Base-by-base conservation (phyloP, 768 basidiomycete species). In the Russula brevipes region DNA sequence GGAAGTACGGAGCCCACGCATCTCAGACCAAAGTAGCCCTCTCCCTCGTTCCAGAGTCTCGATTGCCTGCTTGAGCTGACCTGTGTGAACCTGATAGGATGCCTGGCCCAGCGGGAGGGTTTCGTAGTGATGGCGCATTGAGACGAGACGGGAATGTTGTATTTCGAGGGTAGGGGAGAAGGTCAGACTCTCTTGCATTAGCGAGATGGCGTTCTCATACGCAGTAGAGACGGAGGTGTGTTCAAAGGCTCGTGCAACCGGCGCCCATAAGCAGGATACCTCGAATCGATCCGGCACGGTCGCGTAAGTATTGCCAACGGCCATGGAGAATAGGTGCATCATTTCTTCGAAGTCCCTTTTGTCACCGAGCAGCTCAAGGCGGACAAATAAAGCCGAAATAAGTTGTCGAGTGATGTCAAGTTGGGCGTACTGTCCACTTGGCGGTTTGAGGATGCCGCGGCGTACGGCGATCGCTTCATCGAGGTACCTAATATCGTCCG, bases 41-140 rank as follows among this genome's bases (percentile, higher is more conserved):
- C 60, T 56, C 19, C 60, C 54, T 36, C 19, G 38, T 7, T 61
- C 54, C 16, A 61, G 54, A 33, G 41, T 51, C 33, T 56, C 47
- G 9, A 61, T 56, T 0, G 60, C 47, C 12, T 11, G 10, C 14
- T 19, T 6, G 1, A 35, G 16, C 16, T 44, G 54, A 50, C 45
- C 39, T 0, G 0, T 16, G 3, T 50, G 2, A 11, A 50, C n/a
- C 31, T 42, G 46, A 55, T 56, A 44, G 0, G 60, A 61, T 4
- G 47, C 60, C 7, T 50, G 42, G 10, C 57, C 41, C 19, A 45
- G 31, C 4, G 61, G 55, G 2, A 62, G 42, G 41, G 35, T 39
- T 19, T 49, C 35, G 6, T 41, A 55, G 5, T 2, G 2, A 5
- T 55, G 5, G 7, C 31, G 45, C 46, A 14, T 41, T 2, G 46